Conservation (phyloP, 257 asterid species). For the Schizonepeta tenuifolia region DNA sequence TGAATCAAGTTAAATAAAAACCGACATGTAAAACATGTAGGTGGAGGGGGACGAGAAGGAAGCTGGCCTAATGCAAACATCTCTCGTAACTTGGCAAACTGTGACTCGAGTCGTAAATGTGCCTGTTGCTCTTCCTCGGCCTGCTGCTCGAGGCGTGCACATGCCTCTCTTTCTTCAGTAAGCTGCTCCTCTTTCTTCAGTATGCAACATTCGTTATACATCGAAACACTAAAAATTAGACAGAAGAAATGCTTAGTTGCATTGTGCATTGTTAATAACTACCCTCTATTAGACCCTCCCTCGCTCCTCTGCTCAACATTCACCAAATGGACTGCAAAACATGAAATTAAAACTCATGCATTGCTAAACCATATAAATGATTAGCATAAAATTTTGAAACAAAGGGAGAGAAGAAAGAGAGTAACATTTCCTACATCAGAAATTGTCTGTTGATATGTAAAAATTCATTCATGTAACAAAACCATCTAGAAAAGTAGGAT, state of each 20-base stretch:
- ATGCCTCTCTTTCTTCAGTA: no score
- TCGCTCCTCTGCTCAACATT: constrained; percentile 76
- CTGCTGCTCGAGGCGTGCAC: no score
- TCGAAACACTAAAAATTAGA: background rate
- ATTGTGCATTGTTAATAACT: background rate
- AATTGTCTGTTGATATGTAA: background rate
- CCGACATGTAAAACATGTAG: no score
- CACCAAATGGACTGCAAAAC: constrained; percentile 70
- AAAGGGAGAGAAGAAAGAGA: background rate
- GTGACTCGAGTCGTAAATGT: no score
- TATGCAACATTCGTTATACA: background rate
- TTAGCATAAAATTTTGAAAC: background rate
- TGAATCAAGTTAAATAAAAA: no score
- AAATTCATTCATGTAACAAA: background rate
- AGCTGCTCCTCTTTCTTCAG: no score
- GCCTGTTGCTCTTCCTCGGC: no score
- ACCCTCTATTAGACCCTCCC: constrained; percentile 80
- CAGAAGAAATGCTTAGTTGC: background rate
- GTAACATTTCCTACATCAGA: background rate
- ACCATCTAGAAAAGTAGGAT: background rate
- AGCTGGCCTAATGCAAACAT: no score
- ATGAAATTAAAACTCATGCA: constrained; percentile 5
- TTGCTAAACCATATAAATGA: background rate
- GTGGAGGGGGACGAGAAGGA: no score
- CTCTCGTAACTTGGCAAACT: no score